A percentile compares a stretch with the other conserved stretches of the same genome.
Evolutionary conservation across 495 filamentous ascomycete species (phyloP).

Genomic region (Podospora australis): DNA sequence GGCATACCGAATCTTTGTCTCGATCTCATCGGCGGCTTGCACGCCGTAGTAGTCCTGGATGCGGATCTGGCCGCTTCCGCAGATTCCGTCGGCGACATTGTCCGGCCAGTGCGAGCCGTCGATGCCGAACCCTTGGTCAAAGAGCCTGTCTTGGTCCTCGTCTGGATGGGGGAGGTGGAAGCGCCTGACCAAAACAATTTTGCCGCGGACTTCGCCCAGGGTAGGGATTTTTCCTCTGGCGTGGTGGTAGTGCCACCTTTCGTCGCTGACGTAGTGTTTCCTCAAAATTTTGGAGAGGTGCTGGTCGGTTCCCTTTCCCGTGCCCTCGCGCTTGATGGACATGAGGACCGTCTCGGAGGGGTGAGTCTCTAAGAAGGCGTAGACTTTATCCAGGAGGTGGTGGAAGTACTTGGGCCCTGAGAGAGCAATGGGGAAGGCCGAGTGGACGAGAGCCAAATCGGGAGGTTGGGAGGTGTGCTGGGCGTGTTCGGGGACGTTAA

Average conservation of each 20-base stretch:
- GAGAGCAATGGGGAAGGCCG: slow-evolving; percentile 41
- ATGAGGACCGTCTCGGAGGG: slow-evolving; percentile 79
- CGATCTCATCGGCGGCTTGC: slow-evolving; percentile 63
- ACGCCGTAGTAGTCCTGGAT: slow-evolving; percentile 97
- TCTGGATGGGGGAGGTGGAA: slow-evolving; percentile 63
- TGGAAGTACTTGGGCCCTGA: slow-evolving; percentile 62
- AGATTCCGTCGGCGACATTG: slow-evolving; percentile 72
- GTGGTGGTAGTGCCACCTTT: slow-evolving; percentile 79
- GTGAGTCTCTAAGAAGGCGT: slow-evolving; percentile 69
- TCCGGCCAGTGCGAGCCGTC: slow-evolving; percentile 81
- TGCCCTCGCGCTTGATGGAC: slow-evolving; percentile 85
- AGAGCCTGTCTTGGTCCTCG: too few relatives aligned
- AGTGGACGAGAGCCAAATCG: slow-evolving; percentile 52
- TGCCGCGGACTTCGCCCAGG: slow-evolving; percentile 74
- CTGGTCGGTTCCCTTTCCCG: slow-evolving; percentile 71
- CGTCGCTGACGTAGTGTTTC: slow-evolving; percentile 55
- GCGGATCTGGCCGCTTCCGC: slow-evolving; percentile 64
- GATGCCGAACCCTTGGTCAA: slow-evolving; percentile 70
- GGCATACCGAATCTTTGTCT: slow-evolving; percentile 69
- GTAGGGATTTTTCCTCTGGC: slow-evolving; percentile 71
- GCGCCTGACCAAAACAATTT: slow-evolving; percentile 78
- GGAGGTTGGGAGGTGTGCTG: slow-evolving; percentile 24
- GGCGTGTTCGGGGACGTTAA: slow-evolving; percentile 30
- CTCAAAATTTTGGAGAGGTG: slow-evolving; percentile 66
- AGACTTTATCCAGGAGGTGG: slow-evolving; percentile 59